Evolutionary conservation across 306 rosid genomes (phyloP), one percentile per base, ranked within the genome.

Genomic region (Astragalus glycyphyllos): DNA sequence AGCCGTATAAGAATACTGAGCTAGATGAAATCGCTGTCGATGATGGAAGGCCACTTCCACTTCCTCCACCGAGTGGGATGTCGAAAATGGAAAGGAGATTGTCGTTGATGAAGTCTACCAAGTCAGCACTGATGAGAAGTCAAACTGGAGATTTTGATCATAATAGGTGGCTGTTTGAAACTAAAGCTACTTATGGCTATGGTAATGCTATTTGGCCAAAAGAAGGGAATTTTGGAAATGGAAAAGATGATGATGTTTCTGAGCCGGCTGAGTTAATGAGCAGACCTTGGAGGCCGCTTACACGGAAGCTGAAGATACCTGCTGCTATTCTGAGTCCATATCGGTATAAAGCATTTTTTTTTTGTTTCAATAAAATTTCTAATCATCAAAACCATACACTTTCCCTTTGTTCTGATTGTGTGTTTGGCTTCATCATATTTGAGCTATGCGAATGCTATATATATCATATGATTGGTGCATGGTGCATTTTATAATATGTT

Each of bases 121-220:
- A 93, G 77, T 93, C 98, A 0, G 89, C 70, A 0, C 64, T 93
- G 15, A 85, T 83, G 88, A 84, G 97, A 79, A 93, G 97, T 74
- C 98, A 93, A 79, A 93, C 98, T 65, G 92, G 85, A 16, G 97
- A 93, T 62, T 93, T 93, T 76, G 98, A 93, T 80, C 98, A 90
- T 83, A 90, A 88, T 42, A 74, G 96, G 47, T 93, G 98, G 98
- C 82, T 93, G 56, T 93, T 87, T 81, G 98, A 93, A 79, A 93
- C 98, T 37, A 88, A 78, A 82, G 98, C 97, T 9, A 93, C 97
- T 58, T 93, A 93, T 83, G 98, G 98, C 10, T 93, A 93, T 87
- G 98, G 97, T 38, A 93, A 90, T 78, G 98, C 97, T 72, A 84
- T 93, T 50, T 93, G 98, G 98, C 94, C 97, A 29, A 90, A 88